Base-by-base conservation (phyloP, 768 basidiomycete genomes). In the Lepiota subincarnata region DNA sequence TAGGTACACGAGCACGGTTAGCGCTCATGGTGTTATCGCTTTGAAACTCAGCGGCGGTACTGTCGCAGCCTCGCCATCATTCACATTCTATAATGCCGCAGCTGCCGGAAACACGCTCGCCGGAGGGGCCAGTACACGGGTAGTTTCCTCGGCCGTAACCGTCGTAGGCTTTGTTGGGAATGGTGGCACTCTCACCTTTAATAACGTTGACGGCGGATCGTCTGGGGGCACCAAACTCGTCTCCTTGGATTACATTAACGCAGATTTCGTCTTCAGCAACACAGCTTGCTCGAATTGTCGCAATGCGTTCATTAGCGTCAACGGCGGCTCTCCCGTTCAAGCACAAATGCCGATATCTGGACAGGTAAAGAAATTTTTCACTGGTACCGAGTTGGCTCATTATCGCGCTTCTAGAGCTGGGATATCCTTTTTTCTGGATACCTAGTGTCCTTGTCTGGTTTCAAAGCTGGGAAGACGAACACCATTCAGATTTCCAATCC, bases 241-340 rank as follows among this genome's bases (percentile, higher is more conserved):
- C 18, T 66, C 75, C 10, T 60, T 78, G 36, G 75, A 76, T 59
- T 79, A 77, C 55, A 77, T 77, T 55, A 79, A 79, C 41, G 77
- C 66, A 24, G 77, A 78, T 42, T 67, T 70, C 31, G 67, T 67
- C 7, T 73, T 72, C 60, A 60, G 61, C 49, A 77, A 78, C 59
- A 73, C 71, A 0, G 75, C 59, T 7, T 77, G 76, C 63, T 76
- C 77, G 5, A 79, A 79, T 57, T 77, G 75, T 60, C 72, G 77
- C 38, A 72, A 77, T 42, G 71, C 72, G 8, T 72, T 73, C 39
- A 66, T 78, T 35, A 76, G 76, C 55, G 69, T 79, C 8, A 79
- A 78, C 55, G 75, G 73, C 13, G 75, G 73, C 6, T 51, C 68
- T 6, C 63, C 71, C 2, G 70, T 76, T 3, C 70, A 75, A 60